Base-by-base conservation (phyloP, 306 rosid genomes). In the Ammopiptanthus mongolicus region DNA sequence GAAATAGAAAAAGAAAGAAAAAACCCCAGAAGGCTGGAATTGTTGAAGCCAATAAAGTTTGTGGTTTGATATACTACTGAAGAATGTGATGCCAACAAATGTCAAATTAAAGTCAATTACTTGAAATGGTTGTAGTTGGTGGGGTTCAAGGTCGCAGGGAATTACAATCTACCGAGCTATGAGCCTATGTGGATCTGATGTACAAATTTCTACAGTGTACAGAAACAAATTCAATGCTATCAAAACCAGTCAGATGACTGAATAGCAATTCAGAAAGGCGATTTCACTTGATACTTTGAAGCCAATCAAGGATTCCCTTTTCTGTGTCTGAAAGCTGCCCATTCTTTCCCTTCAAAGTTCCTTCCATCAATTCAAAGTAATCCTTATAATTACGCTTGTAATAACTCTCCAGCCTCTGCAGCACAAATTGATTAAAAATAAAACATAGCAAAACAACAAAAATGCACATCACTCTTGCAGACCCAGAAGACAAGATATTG, bases 311-410 rank as follows among this genome's bases (percentile, higher is more conserved):
- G 37, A 94, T 94, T 34, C 86, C 91, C 81, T 91, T 94, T 81
- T 94, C 97, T 70, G 97, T 48, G 52, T 94, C 90, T 1, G 94
- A 83, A 77, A 91, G 84, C 42, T 85, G 53, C 15, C 65, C 85
- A 36, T 85, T 31, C 28, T 86, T 88, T 5, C 34, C 86, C 79
- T 48, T 86, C 79, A 90, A 57, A 39, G 90, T 62, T 58, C 93
- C 97, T 85, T 84, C 95, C 78, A 88, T 82, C 39, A 83, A 86
- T 70, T 90, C 96, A 77, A 94, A 94, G 84, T 94, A 91, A 72
- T 94, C 97, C 89, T 91, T 94, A 91, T 94, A 94, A 61, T 91
- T 91, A 31, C 96, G 89, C 87, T 82, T 94, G 93, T 91, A 91
- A 69, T 87, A 91, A 83, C 87, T 90, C 12, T 94, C 96, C 83